These are phyloP conservation scores for Curvularia lunata DNA, from an alignment of 2,329 filamentous ascomycete genomes.

Conservation along the genomic window DNA sequence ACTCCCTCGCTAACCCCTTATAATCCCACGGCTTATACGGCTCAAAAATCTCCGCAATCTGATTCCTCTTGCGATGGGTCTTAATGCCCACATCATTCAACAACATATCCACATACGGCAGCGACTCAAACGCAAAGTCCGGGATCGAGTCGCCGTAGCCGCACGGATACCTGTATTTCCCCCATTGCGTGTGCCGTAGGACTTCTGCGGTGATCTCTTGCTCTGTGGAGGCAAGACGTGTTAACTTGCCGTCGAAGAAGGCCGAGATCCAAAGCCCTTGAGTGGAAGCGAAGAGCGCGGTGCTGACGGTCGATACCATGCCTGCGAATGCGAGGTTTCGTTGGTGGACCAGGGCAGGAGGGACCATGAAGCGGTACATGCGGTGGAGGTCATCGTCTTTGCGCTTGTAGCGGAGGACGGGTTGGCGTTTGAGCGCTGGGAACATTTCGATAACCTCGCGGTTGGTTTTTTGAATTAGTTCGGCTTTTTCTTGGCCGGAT, in stretches of 20 bases:
- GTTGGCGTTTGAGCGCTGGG: not conserved
- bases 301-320: not conserved
- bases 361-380: slow-evolving; percentile 2
- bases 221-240: not conserved
- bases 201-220: not conserved
- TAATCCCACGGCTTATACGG: not conserved
- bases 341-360: not conserved
- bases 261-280: not conserved
- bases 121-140: not conserved
- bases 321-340: slow-evolving; percentile 1
- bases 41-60: slow-evolving; percentile 1
- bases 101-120: not conserved
- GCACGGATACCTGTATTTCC: not conserved
- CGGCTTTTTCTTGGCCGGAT: not conserved
- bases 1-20: not conserved
- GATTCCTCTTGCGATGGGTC: not conserved
- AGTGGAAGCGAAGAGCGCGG: not conserved
- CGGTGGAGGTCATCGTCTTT: not conserved
- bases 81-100: not conserved
- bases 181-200: not conserved
- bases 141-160: not conserved
- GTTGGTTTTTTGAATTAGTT: not conserved
- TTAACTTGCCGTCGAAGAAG: not conserved
- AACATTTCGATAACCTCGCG: not conserved
- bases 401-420: not conserved